Conservation (phyloP, 31 red algal genomes). For the Asparagopsis taxiformis region DNA sequence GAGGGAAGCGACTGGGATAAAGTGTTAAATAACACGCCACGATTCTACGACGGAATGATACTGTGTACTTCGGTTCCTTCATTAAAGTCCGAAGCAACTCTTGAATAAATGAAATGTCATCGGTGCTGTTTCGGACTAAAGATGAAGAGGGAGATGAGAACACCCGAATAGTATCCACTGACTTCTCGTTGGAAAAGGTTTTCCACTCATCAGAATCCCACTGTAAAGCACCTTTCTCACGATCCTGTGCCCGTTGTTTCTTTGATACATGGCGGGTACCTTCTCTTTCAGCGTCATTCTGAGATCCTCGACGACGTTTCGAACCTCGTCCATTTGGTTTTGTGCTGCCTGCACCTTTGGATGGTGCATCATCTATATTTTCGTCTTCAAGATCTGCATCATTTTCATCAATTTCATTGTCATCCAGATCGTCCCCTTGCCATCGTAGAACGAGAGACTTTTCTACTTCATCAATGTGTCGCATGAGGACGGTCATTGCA, state of each 20-base stretch:
- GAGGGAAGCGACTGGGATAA: slow-evolving; percentile 40
- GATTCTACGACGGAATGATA: slow-evolving; percentile 32
- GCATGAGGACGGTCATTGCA: slow-evolving; percentile 23
- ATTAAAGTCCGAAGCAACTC: slow-evolving; percentile 28
- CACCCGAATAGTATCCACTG: not conserved
- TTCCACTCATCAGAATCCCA: not conserved
- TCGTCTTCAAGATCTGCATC: slow-evolving; percentile 1
- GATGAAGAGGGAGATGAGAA: not conserved
- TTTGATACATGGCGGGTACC: not conserved
- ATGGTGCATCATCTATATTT: not conserved
- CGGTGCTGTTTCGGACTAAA: slow-evolving; percentile 5
- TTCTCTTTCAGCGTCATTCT: not conserved
- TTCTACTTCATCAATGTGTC: not conserved
- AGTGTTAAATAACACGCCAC: slow-evolving; percentile 38
- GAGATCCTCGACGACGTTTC: not conserved
- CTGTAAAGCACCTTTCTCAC: not conserved
- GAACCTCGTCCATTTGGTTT: too few relatives aligned
- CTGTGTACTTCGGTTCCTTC: slow-evolving; percentile 41
- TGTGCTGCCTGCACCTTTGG: slow-evolving; percentile 2
- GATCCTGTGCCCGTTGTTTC: not conserved
- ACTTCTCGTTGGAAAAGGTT: not conserved
- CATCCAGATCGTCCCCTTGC: slow-evolving; percentile 7
- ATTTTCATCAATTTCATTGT: not conserved
- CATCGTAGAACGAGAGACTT: not conserved
- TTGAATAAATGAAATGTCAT: slow-evolving; percentile 28